Conservation (phyloP, 2,329 filamentous ascomycete species). For the Fusarium duplospermum region DNA sequence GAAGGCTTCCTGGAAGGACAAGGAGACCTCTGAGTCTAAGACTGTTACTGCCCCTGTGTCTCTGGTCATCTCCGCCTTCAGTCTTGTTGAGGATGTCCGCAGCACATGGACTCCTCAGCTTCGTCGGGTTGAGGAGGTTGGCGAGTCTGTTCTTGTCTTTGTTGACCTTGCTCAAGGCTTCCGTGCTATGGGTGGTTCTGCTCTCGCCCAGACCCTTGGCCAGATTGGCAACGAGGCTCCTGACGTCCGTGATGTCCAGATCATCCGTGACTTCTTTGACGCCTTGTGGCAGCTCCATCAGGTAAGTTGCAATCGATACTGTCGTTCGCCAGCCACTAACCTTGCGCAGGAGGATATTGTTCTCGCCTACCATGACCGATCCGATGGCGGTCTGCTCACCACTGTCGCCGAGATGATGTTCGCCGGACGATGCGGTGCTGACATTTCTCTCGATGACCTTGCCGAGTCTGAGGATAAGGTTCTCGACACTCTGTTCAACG, state of each 20-base stretch:
- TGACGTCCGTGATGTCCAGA: constrained; percentile 83
- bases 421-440: constrained; percentile 88
- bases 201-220: constrained; percentile 88
- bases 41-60: constrained; percentile 94
- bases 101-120: constrained; percentile 96
- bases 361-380: constrained; percentile 93
- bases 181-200: constrained; percentile 88
- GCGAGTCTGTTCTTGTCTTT: constrained; percentile 88
- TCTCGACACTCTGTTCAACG: constrained; percentile 88
- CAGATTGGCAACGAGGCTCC: constrained; percentile 87
- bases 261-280: constrained; percentile 92
- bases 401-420: constrained; percentile 98
- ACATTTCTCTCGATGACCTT: constrained; percentile 84
- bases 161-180: constrained; percentile 88
- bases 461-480: constrained; percentile 72
- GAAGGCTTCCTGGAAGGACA: constrained; percentile 95
- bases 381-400: constrained; percentile 91
- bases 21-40: constrained; percentile 72
- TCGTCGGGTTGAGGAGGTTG: constrained; percentile 84
- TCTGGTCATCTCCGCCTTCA: constrained; percentile 90
- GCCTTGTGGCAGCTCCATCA: constrained; percentile 75
- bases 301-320: constrained; percentile 2
- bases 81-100: constrained; percentile 81
- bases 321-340: background rate
- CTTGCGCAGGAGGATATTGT: constrained; percentile 66